phyloP scores from a whole-genome alignment of 352 stramenopile species.

The Phytophthora pseudosyringae region DNA sequence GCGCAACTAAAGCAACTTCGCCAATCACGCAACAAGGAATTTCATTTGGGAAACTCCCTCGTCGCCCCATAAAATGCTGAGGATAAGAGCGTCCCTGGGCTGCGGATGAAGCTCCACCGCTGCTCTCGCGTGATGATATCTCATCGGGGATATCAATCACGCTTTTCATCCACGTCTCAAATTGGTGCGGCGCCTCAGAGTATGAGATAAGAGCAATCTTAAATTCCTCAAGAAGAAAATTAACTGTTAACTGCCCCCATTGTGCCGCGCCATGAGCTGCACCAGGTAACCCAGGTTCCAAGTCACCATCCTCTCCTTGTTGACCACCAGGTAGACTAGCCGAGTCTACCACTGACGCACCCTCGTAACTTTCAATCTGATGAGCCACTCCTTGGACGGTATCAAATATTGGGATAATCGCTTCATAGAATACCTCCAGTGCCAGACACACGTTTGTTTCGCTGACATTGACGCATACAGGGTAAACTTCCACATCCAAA shows the following conservation, averaged over 20 bases:
- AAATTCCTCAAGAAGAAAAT: conserved; percentile 51
- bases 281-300: neutral
- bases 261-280: conserved; percentile 4
- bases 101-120: conserved; percentile 31
- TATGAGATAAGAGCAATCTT: conserved; percentile 57
- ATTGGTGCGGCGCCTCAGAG: conserved; percentile 49
- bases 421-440: conserved; percentile 44
- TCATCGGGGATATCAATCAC: conserved; percentile 43
- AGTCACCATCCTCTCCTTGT: conserved; percentile 10
- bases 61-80: conserved; percentile 41
- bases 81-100: conserved; percentile 31
- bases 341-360: conserved; percentile 18
- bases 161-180: conserved; percentile 65
- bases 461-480: conserved; percentile 54
- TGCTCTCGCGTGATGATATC: conserved; percentile 44
- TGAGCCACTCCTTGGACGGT: conserved; percentile 29
- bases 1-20: conserved; percentile 37
- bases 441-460: conserved; percentile 47
- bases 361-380: conserved; percentile 31
- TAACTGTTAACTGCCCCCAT: conserved; percentile 30
- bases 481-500: conserved; percentile 39
- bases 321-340: conserved; percentile 11
- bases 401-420: conserved; percentile 42
- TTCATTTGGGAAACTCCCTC: conserved; percentile 37
- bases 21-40: conserved; percentile 47